A percentile compares a stretch with the other conserved stretches of the same genome.
Evolutionary conservation across 2,329 filamentous ascomycete species (phyloP).

Genomic region (Plenodomus biglobosus): DNA sequence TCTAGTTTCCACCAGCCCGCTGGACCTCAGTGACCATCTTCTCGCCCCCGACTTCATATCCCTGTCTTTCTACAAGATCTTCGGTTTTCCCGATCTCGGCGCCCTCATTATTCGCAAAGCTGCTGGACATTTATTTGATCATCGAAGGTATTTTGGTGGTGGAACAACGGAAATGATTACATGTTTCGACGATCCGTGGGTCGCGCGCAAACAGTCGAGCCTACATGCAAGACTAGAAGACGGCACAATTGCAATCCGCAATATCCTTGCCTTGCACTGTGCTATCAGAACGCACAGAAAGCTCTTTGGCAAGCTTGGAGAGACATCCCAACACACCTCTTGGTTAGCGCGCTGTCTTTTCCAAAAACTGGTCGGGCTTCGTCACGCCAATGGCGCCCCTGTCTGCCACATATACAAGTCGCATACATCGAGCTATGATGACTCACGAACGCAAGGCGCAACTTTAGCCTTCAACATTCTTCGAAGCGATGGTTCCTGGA

Average conservation of each 20-base stretch:
- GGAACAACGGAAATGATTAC: slow-evolving; percentile 64
- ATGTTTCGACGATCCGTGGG: slow-evolving; percentile 56
- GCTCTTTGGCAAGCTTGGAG: slow-evolving; percentile 61
- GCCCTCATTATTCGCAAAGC: slow-evolving; percentile 78
- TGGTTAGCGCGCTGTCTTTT: slow-evolving; percentile 56
- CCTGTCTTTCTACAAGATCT: slow-evolving; percentile 92
- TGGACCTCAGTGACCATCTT: slow-evolving; percentile 59
- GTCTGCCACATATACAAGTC: slow-evolving; percentile 61
- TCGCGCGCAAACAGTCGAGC: slow-evolving; percentile 55
- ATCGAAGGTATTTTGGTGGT: slow-evolving; percentile 66
- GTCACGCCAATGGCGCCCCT: slow-evolving; percentile 56
- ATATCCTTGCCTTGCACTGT: slow-evolving; percentile 62
- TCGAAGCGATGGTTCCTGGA: slow-evolving; percentile 54
- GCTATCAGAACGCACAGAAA: slow-evolving; percentile 60
- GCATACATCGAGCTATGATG: slow-evolving; percentile 51
- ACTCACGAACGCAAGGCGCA: slow-evolving; percentile 59
- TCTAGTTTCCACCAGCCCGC: slow-evolving; percentile 62
- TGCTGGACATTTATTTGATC: slow-evolving; percentile 57
- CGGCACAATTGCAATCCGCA: slow-evolving; percentile 67
- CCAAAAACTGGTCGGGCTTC: slow-evolving; percentile 51
- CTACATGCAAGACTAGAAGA: slow-evolving; percentile 67
- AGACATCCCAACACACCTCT: slow-evolving; percentile 60
- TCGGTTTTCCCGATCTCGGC: slow-evolving; percentile 89
- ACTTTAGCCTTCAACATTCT: slow-evolving; percentile 66
- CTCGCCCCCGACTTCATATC: slow-evolving; percentile 77